Evolutionary conservation across 1,284 basidiomycete species (phyloP).

Genomic region (Ganoderma lingzhi): DNA sequence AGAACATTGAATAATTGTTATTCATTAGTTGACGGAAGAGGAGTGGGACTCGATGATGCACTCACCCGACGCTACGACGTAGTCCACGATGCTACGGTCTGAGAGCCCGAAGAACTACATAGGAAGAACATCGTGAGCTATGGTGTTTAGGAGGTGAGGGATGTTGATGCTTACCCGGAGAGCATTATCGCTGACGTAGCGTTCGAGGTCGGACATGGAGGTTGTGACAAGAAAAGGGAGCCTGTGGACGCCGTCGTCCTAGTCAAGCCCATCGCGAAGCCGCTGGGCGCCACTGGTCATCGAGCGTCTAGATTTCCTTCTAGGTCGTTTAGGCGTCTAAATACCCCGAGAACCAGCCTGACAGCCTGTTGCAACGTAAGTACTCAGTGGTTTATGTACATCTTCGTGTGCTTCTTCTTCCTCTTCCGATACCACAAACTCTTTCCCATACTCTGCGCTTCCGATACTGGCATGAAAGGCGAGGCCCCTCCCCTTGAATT

Average conservation of each 20-base stretch:
- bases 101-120: slow-evolving; percentile 82
- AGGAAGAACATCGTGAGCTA: slow-evolving; percentile 9
- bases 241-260: neutral
- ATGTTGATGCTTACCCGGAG: slow-evolving; percentile 64
- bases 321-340: neutral
- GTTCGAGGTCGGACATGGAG: slow-evolving; percentile 61
- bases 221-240: slow-evolving; percentile 7
- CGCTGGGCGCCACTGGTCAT: neutral
- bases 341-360: too few species aligned
- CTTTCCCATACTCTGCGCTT: too few species aligned
- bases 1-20: neutral
- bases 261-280: neutral
- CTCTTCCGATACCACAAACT: neutral
- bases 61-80: slow-evolving; percentile 84
- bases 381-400: neutral
- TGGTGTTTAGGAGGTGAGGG: neutral
- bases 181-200: slow-evolving; percentile 89
- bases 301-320: slow-evolving; percentile 1
- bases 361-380: too few species aligned
- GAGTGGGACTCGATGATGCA: slow-evolving; percentile 23
- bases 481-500: too few species aligned
- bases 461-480: too few species aligned
- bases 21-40: slow-evolving; percentile 21
- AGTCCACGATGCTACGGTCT: slow-evolving; percentile 85
- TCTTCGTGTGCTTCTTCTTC: neutral